Percentiles rank a stretch among this genome's conserved stretches.
Conservation (phyloP, 2,329 filamentous ascomycete genomes). For the Talaromyces rugulosus region DNA sequence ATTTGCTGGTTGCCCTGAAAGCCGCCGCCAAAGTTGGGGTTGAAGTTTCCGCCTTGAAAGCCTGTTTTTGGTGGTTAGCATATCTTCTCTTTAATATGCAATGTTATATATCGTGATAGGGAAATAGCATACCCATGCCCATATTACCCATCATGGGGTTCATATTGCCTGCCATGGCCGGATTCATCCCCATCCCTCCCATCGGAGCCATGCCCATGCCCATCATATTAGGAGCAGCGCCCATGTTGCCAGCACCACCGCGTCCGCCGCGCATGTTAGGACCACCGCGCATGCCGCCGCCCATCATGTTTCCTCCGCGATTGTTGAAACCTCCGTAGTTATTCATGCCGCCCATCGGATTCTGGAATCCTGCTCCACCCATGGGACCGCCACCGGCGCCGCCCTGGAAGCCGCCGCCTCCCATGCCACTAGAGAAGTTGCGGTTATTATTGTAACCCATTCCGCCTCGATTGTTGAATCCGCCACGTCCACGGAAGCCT, state of each 20-base stretch:
- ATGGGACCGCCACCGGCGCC: constrained; percentile 33
- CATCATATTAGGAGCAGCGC: constrained; percentile 48
- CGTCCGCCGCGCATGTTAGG: constrained; percentile 57
- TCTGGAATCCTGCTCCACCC: constrained; percentile 47
- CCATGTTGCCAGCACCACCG: constrained; percentile 46
- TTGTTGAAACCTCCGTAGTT: constrained; percentile 46
- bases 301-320: constrained; percentile 53
- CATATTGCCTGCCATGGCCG: constrained; percentile 51
- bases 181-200: constrained; percentile 51
- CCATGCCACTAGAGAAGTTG: constrained; percentile 45
- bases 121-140: constrained; percentile 46
- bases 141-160: constrained; percentile 54
- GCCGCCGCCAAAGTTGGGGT: constrained; percentile 45
- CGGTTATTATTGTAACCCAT: constrained; percentile 45
- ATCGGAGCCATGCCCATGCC: constrained; percentile 50
- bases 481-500: constrained; percentile 51
- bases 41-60: constrained; percentile 71
- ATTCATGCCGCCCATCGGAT: constrained; percentile 51
- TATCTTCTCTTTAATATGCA: constrained; percentile 17
- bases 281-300: constrained; percentile 49
- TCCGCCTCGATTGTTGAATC: constrained; percentile 42
- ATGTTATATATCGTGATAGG: constrained; percentile 1
- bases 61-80: constrained; percentile 28
- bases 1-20: constrained; percentile 59
- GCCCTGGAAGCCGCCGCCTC: constrained; percentile 33